Base-by-base conservation (phyloP, 2,329 filamentous ascomycete species). In the Fusarium humuli region DNA sequence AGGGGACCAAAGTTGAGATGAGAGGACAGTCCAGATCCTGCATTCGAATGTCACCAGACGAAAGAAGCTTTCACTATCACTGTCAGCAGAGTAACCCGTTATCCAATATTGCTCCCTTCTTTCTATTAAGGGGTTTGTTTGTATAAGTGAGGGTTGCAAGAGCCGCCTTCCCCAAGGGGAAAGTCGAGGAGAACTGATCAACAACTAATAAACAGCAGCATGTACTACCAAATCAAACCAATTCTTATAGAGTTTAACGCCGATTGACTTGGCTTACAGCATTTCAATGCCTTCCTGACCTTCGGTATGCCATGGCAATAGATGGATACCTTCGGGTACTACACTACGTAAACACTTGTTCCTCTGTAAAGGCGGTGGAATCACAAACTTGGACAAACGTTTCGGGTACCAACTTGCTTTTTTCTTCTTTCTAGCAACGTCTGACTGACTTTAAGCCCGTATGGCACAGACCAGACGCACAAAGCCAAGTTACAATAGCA, bases 231-330 rank as follows among this genome's bases (percentile, higher is more conserved):
- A 32, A 37, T n/a, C 27, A 23, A 10, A 37, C 41, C 41, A 44
- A 18, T 22, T 44, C 41, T 14, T 16, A 41, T 52, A 52, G 23
- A 52, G 49, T 52, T 52, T 41, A 25, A 52, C 49, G 32, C 49
- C 32, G 49, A 52, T 25, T 29, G n/a, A 52, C 32, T 52, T 52
- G 34, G 32, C 49, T 52, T 52, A 52, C 49, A 52, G 23, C 32
- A 41, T 52, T 52, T 18, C 9, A 42, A 52, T 52, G 49, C 49
- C 49, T 41, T 37, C 34, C 34, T n/a, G 34, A 6, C 34, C 34
- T 37, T 52, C 49, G 34, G 34, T 52, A 52, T 52, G 25, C 23
- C 18, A 20, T 52, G 34, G 49, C n/a, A 41, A 41, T n/a, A 41
- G 32, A 41, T 52, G 49, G 49, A 41, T 52, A 52, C n/a, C 40